These are phyloP conservation scores for Murraya koenigii DNA, from an alignment of 345 rosid species.

Conservation along the genomic window DNA sequence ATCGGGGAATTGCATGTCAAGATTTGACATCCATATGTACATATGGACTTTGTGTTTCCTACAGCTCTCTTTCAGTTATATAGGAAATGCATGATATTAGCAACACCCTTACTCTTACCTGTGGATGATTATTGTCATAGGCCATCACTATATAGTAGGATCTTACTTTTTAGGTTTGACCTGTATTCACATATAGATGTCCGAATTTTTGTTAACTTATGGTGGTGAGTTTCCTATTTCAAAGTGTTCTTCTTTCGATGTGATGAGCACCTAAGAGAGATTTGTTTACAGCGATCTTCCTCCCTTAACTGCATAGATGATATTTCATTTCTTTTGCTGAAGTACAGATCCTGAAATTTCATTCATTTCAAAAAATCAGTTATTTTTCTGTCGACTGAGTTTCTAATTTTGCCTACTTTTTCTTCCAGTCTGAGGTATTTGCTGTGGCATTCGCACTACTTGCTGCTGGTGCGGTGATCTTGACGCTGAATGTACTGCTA, in stretches of 20 bases:
- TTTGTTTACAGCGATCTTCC: neutral
- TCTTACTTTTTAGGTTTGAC: neutral
- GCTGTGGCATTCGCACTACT: constrained; percentile 97
- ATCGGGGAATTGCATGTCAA: neutral
- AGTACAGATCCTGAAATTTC: neutral
- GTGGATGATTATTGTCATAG: neutral
- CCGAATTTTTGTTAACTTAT: neutral
- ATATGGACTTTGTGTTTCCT: neutral
- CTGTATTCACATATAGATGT: no score
- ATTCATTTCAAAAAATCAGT: neutral
- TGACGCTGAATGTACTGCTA: constrained; percentile 87
- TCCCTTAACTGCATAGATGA: neutral
- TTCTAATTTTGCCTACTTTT: neutral
- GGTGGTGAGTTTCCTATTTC: neutral
- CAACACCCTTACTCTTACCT: neutral
- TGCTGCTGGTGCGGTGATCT: constrained; percentile 91
- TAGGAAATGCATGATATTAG: neutral
- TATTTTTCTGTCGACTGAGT: neutral
- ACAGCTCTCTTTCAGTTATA: neutral
- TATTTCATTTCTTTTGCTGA: neutral
- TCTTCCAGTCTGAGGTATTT: constrained; percentile 81
- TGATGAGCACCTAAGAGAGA: neutral
- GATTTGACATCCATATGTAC: neutral
- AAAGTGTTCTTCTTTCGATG: neutral
- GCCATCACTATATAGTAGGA: neutral